phyloP scores from a whole-genome alignment of 2,329 filamentous ascomycete genomes.

The Alternaria gaisen region DNA sequence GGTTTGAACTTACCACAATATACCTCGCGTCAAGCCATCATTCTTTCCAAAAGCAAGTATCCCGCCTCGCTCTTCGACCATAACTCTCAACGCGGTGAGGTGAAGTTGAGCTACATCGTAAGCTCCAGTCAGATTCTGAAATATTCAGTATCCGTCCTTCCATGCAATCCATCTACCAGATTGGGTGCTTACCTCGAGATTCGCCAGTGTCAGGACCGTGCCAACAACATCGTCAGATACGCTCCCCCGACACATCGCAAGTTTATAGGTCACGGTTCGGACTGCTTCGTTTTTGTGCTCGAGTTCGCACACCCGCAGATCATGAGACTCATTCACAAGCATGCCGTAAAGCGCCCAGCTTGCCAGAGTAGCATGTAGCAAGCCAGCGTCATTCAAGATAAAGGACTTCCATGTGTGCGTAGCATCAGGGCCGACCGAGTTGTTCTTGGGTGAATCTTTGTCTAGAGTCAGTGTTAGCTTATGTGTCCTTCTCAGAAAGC shows the following conservation, averaged over 20 bases:
- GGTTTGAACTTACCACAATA: slow-evolving; percentile 29
- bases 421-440: slow-evolving; percentile 34
- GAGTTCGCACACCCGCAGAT: slow-evolving; percentile 26
- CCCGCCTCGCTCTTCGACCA: slow-evolving; percentile 35
- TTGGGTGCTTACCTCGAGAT: slow-evolving; percentile 30
- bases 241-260: slow-evolving; percentile 16
- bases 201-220: slow-evolving; percentile 35
- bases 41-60: slow-evolving; percentile 35
- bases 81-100: slow-evolving; percentile 30
- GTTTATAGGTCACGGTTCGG: slow-evolving; percentile 33
- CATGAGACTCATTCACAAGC: slow-evolving; percentile 21
- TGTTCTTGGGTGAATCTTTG: slow-evolving; percentile 23
- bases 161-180: neutral
- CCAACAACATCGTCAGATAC: slow-evolving; percentile 38
- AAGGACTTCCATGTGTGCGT: slow-evolving; percentile 35
- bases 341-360: slow-evolving; percentile 41
- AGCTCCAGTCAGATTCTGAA: slow-evolving; percentile 34
- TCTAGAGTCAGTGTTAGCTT: slow-evolving; percentile 17
- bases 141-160: neutral
- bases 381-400: slow-evolving; percentile 31
- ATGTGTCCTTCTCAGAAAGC: neutral
- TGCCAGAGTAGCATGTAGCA: slow-evolving; percentile 40
- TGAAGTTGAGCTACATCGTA: slow-evolving; percentile 33
- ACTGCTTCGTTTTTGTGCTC: slow-evolving; percentile 40
- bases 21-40: slow-evolving; percentile 34